Conservation (phyloP, 768 basidiomycete species). For the Naganishia onofrii region DNA sequence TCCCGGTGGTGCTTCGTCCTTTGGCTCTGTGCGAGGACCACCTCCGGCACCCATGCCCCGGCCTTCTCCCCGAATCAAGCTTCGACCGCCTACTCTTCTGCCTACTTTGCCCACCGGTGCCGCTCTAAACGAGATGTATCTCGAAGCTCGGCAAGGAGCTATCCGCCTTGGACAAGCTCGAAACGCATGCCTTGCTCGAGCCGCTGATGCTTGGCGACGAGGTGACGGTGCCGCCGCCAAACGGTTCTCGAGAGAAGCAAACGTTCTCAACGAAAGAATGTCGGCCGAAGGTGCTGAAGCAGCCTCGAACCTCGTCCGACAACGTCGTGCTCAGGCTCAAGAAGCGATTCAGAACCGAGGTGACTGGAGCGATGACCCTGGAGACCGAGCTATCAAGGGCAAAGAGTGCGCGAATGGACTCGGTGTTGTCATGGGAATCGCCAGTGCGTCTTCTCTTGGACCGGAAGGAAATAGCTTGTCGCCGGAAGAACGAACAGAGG, state of each 20-base stretch:
- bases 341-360: constrained; percentile 68
- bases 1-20: constrained; percentile 12
- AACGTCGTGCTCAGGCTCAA: constrained; percentile 72
- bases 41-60: constrained; percentile 41
- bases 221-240: constrained; percentile 96
- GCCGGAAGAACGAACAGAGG: constrained; percentile 86
- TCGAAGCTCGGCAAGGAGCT: constrained; percentile 80
- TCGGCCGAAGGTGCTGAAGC: constrained; percentile 76
- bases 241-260: constrained; percentile 87
- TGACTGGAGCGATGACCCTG: constrained; percentile 66
- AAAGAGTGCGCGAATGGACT: constrained; percentile 73
- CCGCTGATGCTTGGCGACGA: constrained; percentile 91
- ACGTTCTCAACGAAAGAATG: constrained; percentile 91
- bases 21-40: constrained; percentile 22
- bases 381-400: constrained; percentile 72
- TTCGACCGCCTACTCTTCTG: constrained; percentile 75
- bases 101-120: constrained; percentile 88
- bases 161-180: constrained; percentile 88
- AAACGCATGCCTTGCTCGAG: constrained; percentile 88
- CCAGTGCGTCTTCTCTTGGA: constrained; percentile 56
- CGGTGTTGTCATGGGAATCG: constrained; percentile 85
- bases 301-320: constrained; percentile 77
- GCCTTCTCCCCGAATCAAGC: constrained; percentile 77
- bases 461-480: constrained; percentile 60
- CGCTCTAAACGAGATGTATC: constrained; percentile 73